Evolutionary conservation across 2,329 filamentous ascomycete species (phyloP), one percentile per base, ranked within the genome.

Genomic region (Fonsecaea erecta): DNA sequence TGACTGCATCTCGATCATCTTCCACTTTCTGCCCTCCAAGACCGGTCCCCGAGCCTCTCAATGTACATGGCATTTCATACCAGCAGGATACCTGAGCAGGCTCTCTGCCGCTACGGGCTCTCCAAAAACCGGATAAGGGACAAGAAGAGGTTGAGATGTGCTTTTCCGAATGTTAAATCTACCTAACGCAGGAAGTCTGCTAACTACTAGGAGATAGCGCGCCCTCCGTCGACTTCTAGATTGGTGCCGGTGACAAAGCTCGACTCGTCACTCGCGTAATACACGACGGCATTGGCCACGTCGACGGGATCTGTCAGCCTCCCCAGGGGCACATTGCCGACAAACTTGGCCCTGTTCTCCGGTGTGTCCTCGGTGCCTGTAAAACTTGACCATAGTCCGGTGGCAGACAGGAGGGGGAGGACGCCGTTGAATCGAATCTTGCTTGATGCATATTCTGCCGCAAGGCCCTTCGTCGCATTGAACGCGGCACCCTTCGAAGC

Each of bases 381-480:
- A 64, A 75, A 75, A 21, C 75, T 75, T 18, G 81, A 34, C 32
- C 32, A 86, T 12, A 91, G 81, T 1, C 86, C 87, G 0, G 90
- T 92, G 14, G 82, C 85, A 1, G 85, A 87, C 0, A 91, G 80
- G 0, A 91, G 82, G 0, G 89, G 90, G 52, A 87, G 90, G 11
- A 92, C 85, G 1, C 85, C 84, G 67, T 91, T 91, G 72, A 92
- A 88, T 0, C 90, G 85, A 68, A 93, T 90, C 69, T 90, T 83
- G 61, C 90, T 84, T 0, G 85, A 83, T 0, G 88, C 90, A 70
- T 90, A 92, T 74, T 93, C 90, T 1, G 89, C 86, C 0, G 90
- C 90, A 67, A 93, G 81, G 12, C 84, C 84, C 77, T 86, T 88
- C 1, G 85, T 88, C 9, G 85, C 86, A 53, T 84, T 88, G 68